Evolutionary conservation across 164 flowering plant genomes (phyloP).

Genomic region (Piper longum): DNA sequence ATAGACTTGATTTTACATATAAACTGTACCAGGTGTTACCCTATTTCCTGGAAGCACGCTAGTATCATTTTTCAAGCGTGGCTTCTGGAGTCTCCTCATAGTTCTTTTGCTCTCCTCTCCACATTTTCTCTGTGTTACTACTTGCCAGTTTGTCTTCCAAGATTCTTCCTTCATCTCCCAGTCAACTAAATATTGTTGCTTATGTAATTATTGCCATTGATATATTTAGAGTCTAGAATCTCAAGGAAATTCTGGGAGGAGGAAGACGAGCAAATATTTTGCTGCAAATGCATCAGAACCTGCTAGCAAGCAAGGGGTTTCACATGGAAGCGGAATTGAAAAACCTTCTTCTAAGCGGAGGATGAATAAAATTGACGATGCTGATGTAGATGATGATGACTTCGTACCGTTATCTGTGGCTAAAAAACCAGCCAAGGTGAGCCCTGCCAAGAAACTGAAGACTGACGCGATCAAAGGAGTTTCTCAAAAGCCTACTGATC

Average conservation of each 20-base stretch:
- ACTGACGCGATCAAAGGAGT: conserved; percentile 41
- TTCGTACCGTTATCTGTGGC: conserved; percentile 30
- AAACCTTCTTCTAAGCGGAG: conserved; percentile 43
- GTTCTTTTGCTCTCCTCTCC: too few species aligned
- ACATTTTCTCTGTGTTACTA: too few species aligned
- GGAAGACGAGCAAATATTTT: conserved; percentile 84
- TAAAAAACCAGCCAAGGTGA: conserved; percentile 25
- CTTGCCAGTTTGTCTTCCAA: not conserved
- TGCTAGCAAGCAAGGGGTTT: conserved; percentile 16
- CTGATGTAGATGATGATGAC: conserved; percentile 50
- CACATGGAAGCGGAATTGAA: conserved; percentile 35
- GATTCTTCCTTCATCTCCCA: not conserved
- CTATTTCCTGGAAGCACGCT: too few species aligned
- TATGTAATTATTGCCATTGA: conserved; percentile 2
- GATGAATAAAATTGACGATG: conserved; percentile 34
- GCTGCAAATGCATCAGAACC: conserved; percentile 20
- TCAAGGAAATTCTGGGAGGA: conserved; percentile 54
- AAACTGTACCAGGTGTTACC: too few species aligned
- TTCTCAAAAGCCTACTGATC: conserved; percentile 29
- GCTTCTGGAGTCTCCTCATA: too few species aligned
- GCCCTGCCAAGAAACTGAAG: conserved; percentile 66
- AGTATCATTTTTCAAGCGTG: too few species aligned
- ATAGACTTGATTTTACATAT: too few species aligned
- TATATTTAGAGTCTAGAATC: conserved; percentile 25
- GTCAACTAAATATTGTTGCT: not conserved